Evolutionary conservation across 2,329 filamentous ascomycete species (phyloP), one percentile per base, ranked within the genome.

Genomic region (Periconia sp.): DNA sequence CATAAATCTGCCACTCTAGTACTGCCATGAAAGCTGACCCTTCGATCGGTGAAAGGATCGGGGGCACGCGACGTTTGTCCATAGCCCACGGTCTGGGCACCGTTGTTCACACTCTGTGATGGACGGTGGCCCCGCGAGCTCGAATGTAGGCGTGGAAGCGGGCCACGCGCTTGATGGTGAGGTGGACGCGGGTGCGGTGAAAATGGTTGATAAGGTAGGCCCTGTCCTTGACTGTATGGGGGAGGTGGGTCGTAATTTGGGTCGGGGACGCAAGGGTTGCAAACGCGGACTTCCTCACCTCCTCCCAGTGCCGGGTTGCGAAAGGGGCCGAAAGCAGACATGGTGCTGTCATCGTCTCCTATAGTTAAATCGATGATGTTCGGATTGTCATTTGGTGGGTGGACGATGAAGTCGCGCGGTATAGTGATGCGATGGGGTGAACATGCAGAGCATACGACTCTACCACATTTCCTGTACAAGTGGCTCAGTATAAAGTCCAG

Each of bases 361-460:
- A 64, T 66, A 23, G 74, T 77, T 9, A 78, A 61, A 61, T 78
- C 74, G 28, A 78, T 63, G n/a, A 74, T 54, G 43, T 49, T 54
- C 5, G 48, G 42, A 1, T 15, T 40, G n/a, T 38, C 44, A 13
- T 64, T 75, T 59, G 61, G 53, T 3, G 89, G 88, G 34, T 87
- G 86, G 18, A 96, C 91, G 53, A 97, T 96, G 67, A 89, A 97
- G 64, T 94, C 89, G 53, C 92, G 83, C 1, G 92, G 92, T 51
- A 97, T 96, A 3, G 89, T 95, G 64, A 97, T 97, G 48, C 91
- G 84, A 69, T 97, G 92, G 3, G 92, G 92, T 3, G 92, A 96
- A 73, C 92, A 97, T 15, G 84, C 79, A 44, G 86, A 85, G 70
- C 92, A 97, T 17, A 97, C 92, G 7, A 97, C 92, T 48, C 91